Percentiles rank a stretch among this genome's conserved stretches.
Evolutionary conservation across 495 filamentous ascomycete genomes (phyloP).

Genomic region (Rhizodiscina lignyota): DNA sequence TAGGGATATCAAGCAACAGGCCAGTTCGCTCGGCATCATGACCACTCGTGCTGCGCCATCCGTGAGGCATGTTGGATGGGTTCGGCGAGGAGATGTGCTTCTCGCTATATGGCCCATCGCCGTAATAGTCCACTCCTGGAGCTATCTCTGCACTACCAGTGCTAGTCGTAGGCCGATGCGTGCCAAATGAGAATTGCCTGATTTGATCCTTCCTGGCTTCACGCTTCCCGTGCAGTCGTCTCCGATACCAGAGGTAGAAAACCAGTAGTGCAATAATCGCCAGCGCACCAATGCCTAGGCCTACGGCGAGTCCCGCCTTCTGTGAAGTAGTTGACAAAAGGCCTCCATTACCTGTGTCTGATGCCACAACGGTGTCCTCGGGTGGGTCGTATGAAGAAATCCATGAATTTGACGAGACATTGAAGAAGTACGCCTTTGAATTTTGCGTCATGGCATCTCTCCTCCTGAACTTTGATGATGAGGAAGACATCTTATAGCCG

Average conservation of each 20-base stretch:
- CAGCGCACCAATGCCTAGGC: slow-evolving; percentile 50
- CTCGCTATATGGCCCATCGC: slow-evolving; percentile 4
- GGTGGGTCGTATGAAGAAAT: slow-evolving; percentile 49
- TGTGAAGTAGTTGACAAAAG: slow-evolving; percentile 23
- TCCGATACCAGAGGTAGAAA: slow-evolving; percentile 40
- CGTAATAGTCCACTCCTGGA: slow-evolving; percentile 3
- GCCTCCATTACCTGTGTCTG: slow-evolving; percentile 5
- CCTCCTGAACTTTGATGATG: slow-evolving; percentile 22
- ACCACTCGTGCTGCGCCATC: slow-evolving; percentile 13
- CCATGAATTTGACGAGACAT: slow-evolving; percentile 62
- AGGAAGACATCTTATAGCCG: slow-evolving; percentile 49
- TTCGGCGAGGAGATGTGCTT: slow-evolving; percentile 2
- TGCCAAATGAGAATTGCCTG: not conserved
- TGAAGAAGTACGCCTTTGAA: slow-evolving; percentile 49
- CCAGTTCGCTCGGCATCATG: slow-evolving; percentile 35
- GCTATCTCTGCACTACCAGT: not conserved
- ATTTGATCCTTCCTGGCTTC: slow-evolving; percentile 13
- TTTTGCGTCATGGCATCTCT: slow-evolving; percentile 16
- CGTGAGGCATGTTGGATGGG: slow-evolving; percentile 1
- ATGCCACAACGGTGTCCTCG: slow-evolving; percentile 3
- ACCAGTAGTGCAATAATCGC: slow-evolving; percentile 32
- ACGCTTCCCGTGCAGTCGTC: slow-evolving; percentile 31
- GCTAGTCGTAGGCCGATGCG: not conserved
- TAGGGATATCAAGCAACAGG: slow-evolving; percentile 35
- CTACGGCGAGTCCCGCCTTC: slow-evolving; percentile 55